Evolutionary conservation across 768 basidiomycete genomes (phyloP).

Genomic region (Rhizopogon rudus): DNA sequence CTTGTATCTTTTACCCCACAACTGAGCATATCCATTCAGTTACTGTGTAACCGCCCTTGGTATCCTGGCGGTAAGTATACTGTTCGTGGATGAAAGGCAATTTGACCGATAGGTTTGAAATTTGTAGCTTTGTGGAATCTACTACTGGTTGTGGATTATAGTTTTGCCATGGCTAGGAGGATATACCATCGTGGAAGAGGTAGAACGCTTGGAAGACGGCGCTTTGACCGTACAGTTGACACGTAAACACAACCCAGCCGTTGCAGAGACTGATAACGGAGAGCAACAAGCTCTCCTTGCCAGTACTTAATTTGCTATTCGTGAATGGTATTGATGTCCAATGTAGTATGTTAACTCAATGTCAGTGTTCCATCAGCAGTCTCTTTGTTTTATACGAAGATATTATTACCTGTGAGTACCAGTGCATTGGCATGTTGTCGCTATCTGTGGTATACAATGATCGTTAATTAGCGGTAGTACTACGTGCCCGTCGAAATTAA

Average conservation of each 20-base stretch:
- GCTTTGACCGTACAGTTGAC: slow-evolving; percentile 29
- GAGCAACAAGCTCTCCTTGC: background rate
- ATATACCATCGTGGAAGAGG: slow-evolving; percentile 43
- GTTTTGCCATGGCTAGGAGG: slow-evolving; percentile 37
- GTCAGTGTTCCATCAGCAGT: too few relatives aligned
- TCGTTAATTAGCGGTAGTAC: too few relatives aligned
- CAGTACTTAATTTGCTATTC: background rate
- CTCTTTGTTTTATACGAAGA: too few relatives aligned
- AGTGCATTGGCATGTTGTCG: too few relatives aligned
- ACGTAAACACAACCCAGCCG: slow-evolving; percentile 7
- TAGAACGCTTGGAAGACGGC: slow-evolving; percentile 35
- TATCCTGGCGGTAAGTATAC: slow-evolving; percentile 18
- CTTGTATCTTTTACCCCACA: background rate
- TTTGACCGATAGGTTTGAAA: background rate
- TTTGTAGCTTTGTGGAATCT: slow-evolving; percentile 16
- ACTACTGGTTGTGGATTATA: slow-evolving; percentile 37
- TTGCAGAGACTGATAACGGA: background rate
- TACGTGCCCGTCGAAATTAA: too few relatives aligned
- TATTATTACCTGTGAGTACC: too few relatives aligned
- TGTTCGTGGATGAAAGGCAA: too few relatives aligned
- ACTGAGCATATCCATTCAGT: slow-evolving; percentile 5
- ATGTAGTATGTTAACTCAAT: too few relatives aligned
- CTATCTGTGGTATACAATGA: too few relatives aligned
- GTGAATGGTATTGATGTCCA: too few relatives aligned
- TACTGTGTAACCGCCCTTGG: slow-evolving; percentile 24